These are phyloP conservation scores for Annulohypoxylon maeteangense DNA, from an alignment of 495 filamentous ascomycete genomes.

Conservation along the genomic window DNA sequence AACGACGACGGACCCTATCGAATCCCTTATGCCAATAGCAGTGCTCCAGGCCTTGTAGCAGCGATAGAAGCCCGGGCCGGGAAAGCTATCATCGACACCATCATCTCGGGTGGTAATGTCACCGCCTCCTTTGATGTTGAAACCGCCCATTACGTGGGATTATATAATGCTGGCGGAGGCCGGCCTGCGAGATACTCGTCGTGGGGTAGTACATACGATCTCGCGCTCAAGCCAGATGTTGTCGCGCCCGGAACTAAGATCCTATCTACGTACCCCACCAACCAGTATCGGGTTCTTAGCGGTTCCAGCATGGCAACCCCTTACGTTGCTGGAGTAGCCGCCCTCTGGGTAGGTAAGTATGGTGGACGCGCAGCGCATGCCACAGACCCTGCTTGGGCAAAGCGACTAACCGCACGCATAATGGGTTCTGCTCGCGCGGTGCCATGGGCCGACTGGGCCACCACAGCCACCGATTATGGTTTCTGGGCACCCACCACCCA, in stretches of 20 bases:
- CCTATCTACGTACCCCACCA: slow-evolving; percentile 55
- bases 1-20: slow-evolving; percentile 33
- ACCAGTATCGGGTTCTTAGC: slow-evolving; percentile 52
- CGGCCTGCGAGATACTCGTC: slow-evolving; percentile 53
- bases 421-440: slow-evolving; percentile 52
- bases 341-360: slow-evolving; percentile 50
- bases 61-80: slow-evolving; percentile 39
- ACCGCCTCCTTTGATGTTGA: slow-evolving; percentile 44
- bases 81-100: slow-evolving; percentile 43
- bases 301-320: slow-evolving; percentile 66
- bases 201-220: slow-evolving; percentile 59
- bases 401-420: slow-evolving; percentile 41
- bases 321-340: slow-evolving; percentile 59
- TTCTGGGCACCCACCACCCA: slow-evolving; percentile 47
- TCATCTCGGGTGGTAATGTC: slow-evolving; percentile 42
- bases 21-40: slow-evolving; percentile 24
- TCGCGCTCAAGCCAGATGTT: slow-evolving; percentile 58
- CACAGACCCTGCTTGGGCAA: slow-evolving; percentile 28
- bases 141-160: slow-evolving; percentile 41
- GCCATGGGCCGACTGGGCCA: slow-evolving; percentile 54
- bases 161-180: slow-evolving; percentile 44
- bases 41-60: slow-evolving; percentile 28
- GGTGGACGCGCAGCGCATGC: slow-evolving; percentile 40
- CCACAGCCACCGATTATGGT: slow-evolving; percentile 49
- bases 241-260: slow-evolving; percentile 61